phyloP scores from a whole-genome alignment of 768 basidiomycete species.

The Tricholoma matsutake region DNA sequence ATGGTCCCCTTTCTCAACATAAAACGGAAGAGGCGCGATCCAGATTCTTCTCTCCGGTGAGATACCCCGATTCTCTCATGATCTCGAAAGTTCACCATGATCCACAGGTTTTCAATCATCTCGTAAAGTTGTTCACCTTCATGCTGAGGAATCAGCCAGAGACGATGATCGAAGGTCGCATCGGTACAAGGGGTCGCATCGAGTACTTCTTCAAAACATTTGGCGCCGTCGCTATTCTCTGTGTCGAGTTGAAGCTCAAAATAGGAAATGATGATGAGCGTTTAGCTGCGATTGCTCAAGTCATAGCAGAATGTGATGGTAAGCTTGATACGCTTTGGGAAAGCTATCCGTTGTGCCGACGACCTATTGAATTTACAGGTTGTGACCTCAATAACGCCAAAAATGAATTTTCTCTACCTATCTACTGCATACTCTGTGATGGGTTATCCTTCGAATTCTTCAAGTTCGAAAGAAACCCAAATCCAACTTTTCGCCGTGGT shows the following conservation, averaged over 20 bases:
- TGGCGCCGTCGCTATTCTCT: constrained; percentile 17
- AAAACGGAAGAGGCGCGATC: constrained; percentile 20
- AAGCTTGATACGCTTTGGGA: constrained; percentile 6
- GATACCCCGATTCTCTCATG: constrained; percentile 6
- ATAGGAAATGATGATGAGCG: constrained; percentile 13
- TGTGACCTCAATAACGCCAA: background rate
- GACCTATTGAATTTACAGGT: background rate
- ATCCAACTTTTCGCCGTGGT: background rate
- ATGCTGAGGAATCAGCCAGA: constrained; percentile 20
- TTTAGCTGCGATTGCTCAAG: constrained; percentile 2
- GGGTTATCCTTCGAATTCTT: background rate
- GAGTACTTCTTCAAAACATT: constrained; percentile 19
- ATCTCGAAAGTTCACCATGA: constrained; percentile 11
- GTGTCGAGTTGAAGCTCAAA: constrained; percentile 18
- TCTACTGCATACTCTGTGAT: background rate
- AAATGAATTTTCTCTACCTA: background rate
- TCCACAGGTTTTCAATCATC: constrained; percentile 19
- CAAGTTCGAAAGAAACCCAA: background rate
- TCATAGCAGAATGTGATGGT: constrained; percentile 20
- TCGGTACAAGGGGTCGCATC: constrained; percentile 7
- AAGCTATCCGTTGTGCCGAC: background rate
- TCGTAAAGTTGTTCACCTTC: constrained; percentile 16
- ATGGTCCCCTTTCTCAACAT: constrained; percentile 17
- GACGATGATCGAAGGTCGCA: constrained; percentile 9
- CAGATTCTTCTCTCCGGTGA: constrained; percentile 19